These are phyloP conservation scores for Botryotinia narcissicola DNA, from an alignment of 2,329 filamentous ascomycete species.

Conservation along the genomic window DNA sequence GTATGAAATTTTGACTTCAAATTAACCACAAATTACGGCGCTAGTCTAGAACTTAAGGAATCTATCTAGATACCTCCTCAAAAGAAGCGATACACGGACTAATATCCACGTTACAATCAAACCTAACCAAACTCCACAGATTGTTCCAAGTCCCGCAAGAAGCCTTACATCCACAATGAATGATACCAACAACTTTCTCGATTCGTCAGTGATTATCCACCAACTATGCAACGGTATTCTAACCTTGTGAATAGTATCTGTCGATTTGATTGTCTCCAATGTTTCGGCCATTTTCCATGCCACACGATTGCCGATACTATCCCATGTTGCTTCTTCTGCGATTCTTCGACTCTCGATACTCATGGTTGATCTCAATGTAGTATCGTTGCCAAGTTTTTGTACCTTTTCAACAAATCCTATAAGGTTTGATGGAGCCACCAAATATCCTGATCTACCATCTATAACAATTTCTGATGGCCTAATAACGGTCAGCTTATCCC, in stretches of 20 bases:
- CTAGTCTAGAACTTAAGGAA: conserved; percentile 18
- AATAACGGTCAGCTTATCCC: neutral
- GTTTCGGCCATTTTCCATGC: conserved; percentile 59
- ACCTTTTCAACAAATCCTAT: conserved; percentile 56
- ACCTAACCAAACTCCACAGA: conserved; percentile 34
- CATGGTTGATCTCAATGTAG: conserved; percentile 46
- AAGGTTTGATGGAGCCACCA: conserved; percentile 59
- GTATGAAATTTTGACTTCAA: too few species aligned
- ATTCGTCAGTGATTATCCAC: conserved; percentile 27
- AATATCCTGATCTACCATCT: conserved; percentile 58
- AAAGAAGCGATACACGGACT: conserved; percentile 27
- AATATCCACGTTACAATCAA: conserved; percentile 34
- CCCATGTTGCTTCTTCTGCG: conserved; percentile 66
- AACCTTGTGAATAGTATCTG: conserved; percentile 5
- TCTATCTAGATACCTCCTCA: conserved; percentile 19
- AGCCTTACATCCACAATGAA: conserved; percentile 29
- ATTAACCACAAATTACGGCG: neutral
- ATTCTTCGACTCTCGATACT: conserved; percentile 49
- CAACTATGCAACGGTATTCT: conserved; percentile 31
- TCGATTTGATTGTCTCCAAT: conserved; percentile 20
- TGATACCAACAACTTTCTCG: conserved; percentile 24
- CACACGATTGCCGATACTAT: conserved; percentile 68
- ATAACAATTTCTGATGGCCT: conserved; percentile 64
- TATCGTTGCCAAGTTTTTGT: conserved; percentile 48
- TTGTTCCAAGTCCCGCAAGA: conserved; percentile 31